Evolutionary conservation across 768 basidiomycete species (phyloP).

Genomic region (Termitomyces sp.): DNA sequence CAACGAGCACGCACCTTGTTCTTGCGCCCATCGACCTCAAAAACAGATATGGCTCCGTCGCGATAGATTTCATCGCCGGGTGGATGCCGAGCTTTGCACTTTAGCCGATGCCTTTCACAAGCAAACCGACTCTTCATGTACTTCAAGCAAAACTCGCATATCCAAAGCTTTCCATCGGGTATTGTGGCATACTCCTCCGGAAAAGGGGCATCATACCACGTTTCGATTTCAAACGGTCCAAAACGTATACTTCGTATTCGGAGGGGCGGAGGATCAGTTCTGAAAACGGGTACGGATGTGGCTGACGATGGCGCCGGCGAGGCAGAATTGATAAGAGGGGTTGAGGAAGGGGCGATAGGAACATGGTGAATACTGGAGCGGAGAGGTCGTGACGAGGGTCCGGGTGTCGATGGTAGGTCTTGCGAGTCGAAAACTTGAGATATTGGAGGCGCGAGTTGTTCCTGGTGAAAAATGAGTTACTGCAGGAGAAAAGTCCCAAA

Average conservation of each 20-base stretch:
- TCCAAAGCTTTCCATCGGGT: slow-evolving; percentile 90
- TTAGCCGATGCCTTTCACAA: slow-evolving; percentile 84
- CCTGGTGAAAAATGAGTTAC: slow-evolving; percentile 26
- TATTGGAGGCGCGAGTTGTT: slow-evolving; percentile 39
- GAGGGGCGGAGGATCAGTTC: slow-evolving; percentile 35
- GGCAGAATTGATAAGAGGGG: slow-evolving; percentile 36
- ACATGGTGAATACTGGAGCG: slow-evolving; percentile 51
- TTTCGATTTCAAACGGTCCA: slow-evolving; percentile 89
- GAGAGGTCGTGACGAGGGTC: slow-evolving; percentile 58
- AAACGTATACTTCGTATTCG: slow-evolving; percentile 89
- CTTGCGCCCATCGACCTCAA: slow-evolving; percentile 97
- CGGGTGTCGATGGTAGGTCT: slow-evolving; percentile 32
- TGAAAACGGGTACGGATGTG: slow-evolving; percentile 31
- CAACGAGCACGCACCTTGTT: slow-evolving; percentile 64
- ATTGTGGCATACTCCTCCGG: slow-evolving; percentile 95
- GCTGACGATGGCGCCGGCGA: slow-evolving; percentile 29
- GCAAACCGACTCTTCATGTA: slow-evolving; percentile 96
- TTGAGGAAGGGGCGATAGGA: slow-evolving; percentile 30
- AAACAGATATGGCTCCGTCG: slow-evolving; percentile 84
- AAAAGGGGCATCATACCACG: slow-evolving; percentile 99
- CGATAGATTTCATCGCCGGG: slow-evolving; percentile 99
- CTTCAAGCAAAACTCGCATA: slow-evolving; percentile 97
- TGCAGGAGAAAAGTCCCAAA: slow-evolving; percentile 5
- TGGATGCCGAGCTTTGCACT: slow-evolving; percentile 93
- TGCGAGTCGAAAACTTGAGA: slow-evolving; percentile 16